Evolutionary conservation across 1,284 basidiomycete genomes (phyloP).

Genomic region (Puccinia sorghi): DNA sequence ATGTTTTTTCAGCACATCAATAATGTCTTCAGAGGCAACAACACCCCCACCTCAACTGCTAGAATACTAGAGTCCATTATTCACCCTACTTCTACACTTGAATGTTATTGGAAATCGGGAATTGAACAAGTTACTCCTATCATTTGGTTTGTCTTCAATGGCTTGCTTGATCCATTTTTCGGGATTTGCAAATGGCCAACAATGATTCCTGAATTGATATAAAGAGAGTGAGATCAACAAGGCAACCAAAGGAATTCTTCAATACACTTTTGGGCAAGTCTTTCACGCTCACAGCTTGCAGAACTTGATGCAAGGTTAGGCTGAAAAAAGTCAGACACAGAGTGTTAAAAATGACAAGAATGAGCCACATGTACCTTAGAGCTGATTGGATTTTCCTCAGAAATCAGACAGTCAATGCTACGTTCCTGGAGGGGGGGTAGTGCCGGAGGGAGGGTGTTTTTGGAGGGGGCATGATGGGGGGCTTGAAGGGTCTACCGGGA

Average conservation of each 20-base stretch:
- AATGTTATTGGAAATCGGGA: conserved; percentile 4
- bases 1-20: conserved; percentile 23
- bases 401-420: conserved; percentile 82
- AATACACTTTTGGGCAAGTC: conserved; percentile 30
- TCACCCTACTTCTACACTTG: conserved; percentile 21
- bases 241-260: conserved; percentile 13
- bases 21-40: not conserved
- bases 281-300: not conserved
- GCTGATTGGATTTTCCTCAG: conserved; percentile 96
- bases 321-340: not conserved
- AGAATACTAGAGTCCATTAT: conserved; percentile 45
- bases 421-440: conserved; percentile 43
- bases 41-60: conserved; percentile 43
- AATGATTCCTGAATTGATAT: not conserved
- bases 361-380: conserved; percentile 65
- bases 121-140: conserved; percentile 44
- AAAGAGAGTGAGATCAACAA: conserved; percentile 25
- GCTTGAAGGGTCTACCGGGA: conserved; percentile 47
- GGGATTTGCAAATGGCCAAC: conserved; percentile 17
- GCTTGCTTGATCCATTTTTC: conserved; percentile 39
- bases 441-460: conserved; percentile 60
- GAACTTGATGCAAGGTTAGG: too few relatives aligned
- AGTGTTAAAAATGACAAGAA: not conserved
- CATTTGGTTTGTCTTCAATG: conserved; percentile 37
- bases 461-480: conserved; percentile 25